Evolutionary conservation across 345 rosid species (phyloP).

Genomic region (Litchi chinensis): DNA sequence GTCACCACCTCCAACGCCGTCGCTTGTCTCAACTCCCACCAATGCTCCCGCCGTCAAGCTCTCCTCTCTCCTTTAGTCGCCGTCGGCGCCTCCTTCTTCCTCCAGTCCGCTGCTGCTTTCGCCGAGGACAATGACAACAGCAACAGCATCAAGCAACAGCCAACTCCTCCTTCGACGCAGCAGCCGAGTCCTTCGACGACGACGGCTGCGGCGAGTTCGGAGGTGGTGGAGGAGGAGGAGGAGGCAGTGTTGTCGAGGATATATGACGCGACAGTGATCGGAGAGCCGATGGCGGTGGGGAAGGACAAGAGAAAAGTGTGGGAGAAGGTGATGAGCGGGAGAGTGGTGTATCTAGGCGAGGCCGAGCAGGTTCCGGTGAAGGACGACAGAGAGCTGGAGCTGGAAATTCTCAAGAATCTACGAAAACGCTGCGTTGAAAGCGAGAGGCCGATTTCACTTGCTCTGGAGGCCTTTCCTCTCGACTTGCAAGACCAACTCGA

Average conservation of each 20-base stretch:
- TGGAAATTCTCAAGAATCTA: conserved; percentile 67
- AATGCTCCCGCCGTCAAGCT: conserved; percentile 40
- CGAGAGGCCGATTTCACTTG: conserved; percentile 60
- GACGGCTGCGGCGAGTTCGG: not conserved
- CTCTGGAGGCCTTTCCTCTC: conserved; percentile 77
- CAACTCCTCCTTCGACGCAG: not conserved
- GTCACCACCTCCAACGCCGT: conserved; percentile 4
- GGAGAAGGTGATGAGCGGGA: conserved; percentile 82
- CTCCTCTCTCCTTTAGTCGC: conserved; percentile 49
- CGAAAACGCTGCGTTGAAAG: conserved; percentile 56
- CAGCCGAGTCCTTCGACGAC: not conserved
- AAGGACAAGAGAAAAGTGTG: conserved; percentile 80
- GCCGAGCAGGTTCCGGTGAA: conserved; percentile 85
- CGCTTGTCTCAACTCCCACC: not conserved
- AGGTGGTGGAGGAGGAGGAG: conserved; percentile 9
- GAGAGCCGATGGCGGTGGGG: conserved; percentile 91
- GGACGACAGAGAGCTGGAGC: conserved; percentile 81
- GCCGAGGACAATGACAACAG: conserved; percentile 24
- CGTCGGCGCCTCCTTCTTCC: conserved; percentile 26
- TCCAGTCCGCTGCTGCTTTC: conserved; percentile 18
- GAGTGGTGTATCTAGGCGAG: conserved; percentile 84
- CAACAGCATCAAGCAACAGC: not conserved
- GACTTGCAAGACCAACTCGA: conserved; percentile 69
- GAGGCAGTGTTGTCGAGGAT: conserved; percentile 58
- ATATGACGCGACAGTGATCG: conserved; percentile 82